phyloP scores from a whole-genome alignment of 2,329 filamentous ascomycete species.

The Trichophyton rubrum region DNA sequence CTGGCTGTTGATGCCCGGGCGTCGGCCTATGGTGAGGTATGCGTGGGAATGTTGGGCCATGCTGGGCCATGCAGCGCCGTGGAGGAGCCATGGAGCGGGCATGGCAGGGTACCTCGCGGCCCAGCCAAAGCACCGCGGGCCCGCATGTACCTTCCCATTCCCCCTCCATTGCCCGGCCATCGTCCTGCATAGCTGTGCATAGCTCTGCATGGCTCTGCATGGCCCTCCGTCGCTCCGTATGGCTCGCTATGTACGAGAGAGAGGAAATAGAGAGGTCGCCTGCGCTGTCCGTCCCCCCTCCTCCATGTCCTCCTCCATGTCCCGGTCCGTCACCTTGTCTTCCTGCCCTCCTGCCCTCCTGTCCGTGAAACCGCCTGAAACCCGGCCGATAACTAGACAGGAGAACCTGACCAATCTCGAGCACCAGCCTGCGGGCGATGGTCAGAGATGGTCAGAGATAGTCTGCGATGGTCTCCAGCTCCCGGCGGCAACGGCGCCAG shows the following conservation, averaged over 20 bases:
- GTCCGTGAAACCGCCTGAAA: neutral
- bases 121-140: neutral
- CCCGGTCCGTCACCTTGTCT: no score
- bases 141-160: neutral
- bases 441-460: neutral
- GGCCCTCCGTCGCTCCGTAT: no score
- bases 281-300: no score
- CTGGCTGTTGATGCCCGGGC: neutral
- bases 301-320: no score
- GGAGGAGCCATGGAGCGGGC: neutral
- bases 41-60: no score
- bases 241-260: no score
- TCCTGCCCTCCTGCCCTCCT: neutral
- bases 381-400: neutral
- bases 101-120: neutral
- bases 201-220: no score
- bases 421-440: neutral
- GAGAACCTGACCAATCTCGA: neutral
- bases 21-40: neutral
- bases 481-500: neutral
- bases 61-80: no score
- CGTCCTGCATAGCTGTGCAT: no score
- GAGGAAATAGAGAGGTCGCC: no score
- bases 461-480: neutral
- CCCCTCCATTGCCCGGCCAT: neutral